phyloP scores from a whole-genome alignment of 1,284 basidiomycete genomes.

The Irpex lacteus region DNA sequence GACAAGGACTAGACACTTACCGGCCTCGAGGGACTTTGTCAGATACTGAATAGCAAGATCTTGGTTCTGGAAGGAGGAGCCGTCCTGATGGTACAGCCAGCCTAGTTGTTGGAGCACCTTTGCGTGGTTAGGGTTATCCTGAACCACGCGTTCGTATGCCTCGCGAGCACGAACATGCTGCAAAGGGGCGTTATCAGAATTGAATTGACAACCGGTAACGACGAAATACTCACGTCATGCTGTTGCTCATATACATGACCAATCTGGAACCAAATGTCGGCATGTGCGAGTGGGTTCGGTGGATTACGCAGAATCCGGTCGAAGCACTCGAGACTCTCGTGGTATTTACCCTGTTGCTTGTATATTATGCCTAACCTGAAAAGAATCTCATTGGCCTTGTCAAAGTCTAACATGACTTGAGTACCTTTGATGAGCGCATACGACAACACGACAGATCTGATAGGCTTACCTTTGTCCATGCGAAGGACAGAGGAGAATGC shows the following conservation, averaged over 20 bases:
- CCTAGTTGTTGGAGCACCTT: slow-evolving; percentile 98
- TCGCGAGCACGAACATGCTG: slow-evolving; percentile 90
- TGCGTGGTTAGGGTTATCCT: slow-evolving; percentile 91
- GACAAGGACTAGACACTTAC: slow-evolving; percentile 41
- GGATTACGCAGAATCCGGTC: slow-evolving; percentile 95
- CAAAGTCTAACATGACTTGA: slow-evolving; percentile 68
- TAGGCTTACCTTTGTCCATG: slow-evolving; percentile 86
- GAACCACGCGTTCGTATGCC: slow-evolving; percentile 95
- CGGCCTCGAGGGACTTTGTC: slow-evolving; percentile 92
- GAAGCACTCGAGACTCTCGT: slow-evolving; percentile 86
- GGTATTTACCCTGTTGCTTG: slow-evolving; percentile 96
- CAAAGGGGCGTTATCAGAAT: slow-evolving; percentile 5
- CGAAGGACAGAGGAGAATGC: slow-evolving; percentile 95
- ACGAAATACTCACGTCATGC: slow-evolving; percentile 72
- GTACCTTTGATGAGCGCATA: slow-evolving; percentile 36
- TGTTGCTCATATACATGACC: slow-evolving; percentile 98
- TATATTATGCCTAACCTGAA: slow-evolving; percentile 99
- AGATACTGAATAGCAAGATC: slow-evolving; percentile 92
- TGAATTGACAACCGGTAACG: slow-evolving; percentile 1
- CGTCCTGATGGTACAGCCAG: slow-evolving; percentile 96
- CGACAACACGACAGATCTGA: slow-evolving; percentile 12
- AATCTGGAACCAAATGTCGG: slow-evolving; percentile 99
- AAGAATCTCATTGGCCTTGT: slow-evolving; percentile 98
- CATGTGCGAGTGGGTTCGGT: slow-evolving; percentile 92
- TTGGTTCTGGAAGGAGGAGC: slow-evolving; percentile 92